Evolutionary conservation across 202 grass and related monocot species (phyloP), one percentile per base, ranked within the genome.

Genomic region (Carex arenaria): DNA sequence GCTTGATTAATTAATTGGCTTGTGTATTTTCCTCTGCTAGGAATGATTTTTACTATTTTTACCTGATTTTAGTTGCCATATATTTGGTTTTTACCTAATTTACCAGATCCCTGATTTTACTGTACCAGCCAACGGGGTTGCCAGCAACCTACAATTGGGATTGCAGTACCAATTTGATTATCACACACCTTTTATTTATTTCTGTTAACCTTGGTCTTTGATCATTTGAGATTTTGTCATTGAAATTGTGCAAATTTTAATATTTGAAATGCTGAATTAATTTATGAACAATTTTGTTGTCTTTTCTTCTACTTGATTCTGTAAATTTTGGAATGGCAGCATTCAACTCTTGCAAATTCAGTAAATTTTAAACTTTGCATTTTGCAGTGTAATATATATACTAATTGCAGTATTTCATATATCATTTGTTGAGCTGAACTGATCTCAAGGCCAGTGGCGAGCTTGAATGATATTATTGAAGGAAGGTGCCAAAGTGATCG

Each of bases 1-100:
- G 91, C 54, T 61, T 88, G 90, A 61, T 61, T 88, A 26, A 26
- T 26, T 26, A 26, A 26, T 26, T 26, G 3, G n/a, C 56, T 38
- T 84, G 42, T 59, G 8, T 68, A 0, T 56, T 75, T 2, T 2
- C 6, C 0, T 56, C 72, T 32, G 72, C 23, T 32, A 10, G 72
- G 51, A 53, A 55, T 75, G 49, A 13, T 74, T 30, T 53, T 75
- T 54, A 28, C 5, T 53, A 13, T 14, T 75, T 75, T 75, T 62
- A 2, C 17, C 26, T 26, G 26, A 26, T 26, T 26, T 26, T 26
- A 26, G 26, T 26, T 26, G 45, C 22, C 47, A 53, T 30, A 52
- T 73, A 38, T 38, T 73, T 73, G 45, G 11, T 23, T 53, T 52
- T 53, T 53, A 4, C 5, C 13, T 28, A 30, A 14, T 53, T 14